phyloP scores from a whole-genome alignment of 192 early-diverging fungal species.

The Coemansia sp. region DNA sequence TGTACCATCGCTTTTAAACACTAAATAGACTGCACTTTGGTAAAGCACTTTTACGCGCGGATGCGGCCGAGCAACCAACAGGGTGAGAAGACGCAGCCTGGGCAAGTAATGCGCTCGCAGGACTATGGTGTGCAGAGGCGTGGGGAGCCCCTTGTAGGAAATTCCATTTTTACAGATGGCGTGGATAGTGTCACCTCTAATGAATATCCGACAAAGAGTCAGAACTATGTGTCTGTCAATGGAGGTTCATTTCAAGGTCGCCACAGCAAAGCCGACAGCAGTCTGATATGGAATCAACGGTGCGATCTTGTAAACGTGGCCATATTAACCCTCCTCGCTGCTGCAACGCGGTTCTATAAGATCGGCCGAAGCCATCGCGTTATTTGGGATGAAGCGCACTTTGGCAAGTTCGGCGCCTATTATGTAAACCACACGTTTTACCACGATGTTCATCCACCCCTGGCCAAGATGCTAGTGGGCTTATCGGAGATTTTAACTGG shows the following conservation, averaged over 20 bases:
- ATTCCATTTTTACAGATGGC: not conserved
- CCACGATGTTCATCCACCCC: constrained; percentile 96
- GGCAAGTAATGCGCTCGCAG: not conserved
- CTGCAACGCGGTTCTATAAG: constrained; percentile 34
- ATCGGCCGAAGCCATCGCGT: constrained; percentile 46
- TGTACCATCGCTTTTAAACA: not conserved
- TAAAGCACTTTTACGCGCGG: not conserved
- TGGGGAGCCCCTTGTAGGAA: not conserved
- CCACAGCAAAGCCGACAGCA: not conserved
- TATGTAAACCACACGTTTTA: constrained; percentile 95
- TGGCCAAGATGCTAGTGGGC: constrained; percentile 95
- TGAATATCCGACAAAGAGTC: not conserved
- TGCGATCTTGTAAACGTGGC: not conserved
- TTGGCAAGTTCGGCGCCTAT: constrained; percentile 83
- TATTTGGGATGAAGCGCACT: constrained; percentile 74
- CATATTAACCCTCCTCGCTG: constrained; percentile 27
- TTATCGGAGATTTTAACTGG: constrained; percentile 79
- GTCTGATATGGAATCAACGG: not conserved
- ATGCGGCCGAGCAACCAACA: not conserved
- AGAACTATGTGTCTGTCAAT: not conserved
- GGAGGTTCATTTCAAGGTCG: not conserved
- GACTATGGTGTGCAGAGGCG: not conserved
- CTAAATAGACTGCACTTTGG: not conserved
- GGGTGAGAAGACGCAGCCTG: not conserved
- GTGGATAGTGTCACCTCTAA: not conserved